A percentile compares a stretch with the other conserved stretches of the same genome.
Conservation (phyloP, 306 rosid species). For the Dalbergia oliveri region DNA sequence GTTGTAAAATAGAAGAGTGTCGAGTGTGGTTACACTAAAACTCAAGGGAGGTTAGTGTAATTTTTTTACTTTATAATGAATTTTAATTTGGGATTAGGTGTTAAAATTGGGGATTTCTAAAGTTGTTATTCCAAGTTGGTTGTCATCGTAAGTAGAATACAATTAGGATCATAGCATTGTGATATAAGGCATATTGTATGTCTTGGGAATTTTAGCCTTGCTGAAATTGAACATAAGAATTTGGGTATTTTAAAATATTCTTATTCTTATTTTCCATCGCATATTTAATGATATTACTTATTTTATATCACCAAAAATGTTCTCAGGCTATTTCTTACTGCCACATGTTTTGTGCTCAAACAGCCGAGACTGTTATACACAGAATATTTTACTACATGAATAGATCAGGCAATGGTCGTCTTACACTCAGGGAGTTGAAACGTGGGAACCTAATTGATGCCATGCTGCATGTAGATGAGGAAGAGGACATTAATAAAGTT, state of each 20-base stretch:
- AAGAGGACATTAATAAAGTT: conserved; percentile 71
- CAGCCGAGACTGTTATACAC: conserved; percentile 74
- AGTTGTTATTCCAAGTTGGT: too few relatives aligned
- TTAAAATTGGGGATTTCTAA: too few relatives aligned
- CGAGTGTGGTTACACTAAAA: too few relatives aligned
- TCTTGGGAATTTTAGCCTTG: background rate
- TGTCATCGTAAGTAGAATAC: background rate
- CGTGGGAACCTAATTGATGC: conserved; percentile 73
- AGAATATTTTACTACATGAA: conserved; percentile 73
- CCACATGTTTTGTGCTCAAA: conserved; percentile 48
- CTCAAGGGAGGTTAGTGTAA: too few relatives aligned
- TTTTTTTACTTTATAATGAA: too few relatives aligned
- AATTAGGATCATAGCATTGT: background rate
- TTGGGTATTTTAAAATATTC: conserved; percentile 11
- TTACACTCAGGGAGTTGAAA: conserved; percentile 67
- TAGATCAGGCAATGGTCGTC: conserved; percentile 67
- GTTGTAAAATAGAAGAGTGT: too few relatives aligned
- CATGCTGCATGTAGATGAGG: conserved; percentile 71
- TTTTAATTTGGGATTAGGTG: too few relatives aligned
- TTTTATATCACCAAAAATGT: conserved; percentile 21
- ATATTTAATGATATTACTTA: conserved; percentile 2
- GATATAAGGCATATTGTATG: background rate
- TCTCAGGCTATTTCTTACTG: conserved; percentile 45
- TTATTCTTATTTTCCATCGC: conserved; percentile 6
- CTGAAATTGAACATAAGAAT: background rate